phyloP scores from a whole-genome alignment of 2,329 filamentous ascomycete genomes.

The Pseudocercospora fuligena region DNA sequence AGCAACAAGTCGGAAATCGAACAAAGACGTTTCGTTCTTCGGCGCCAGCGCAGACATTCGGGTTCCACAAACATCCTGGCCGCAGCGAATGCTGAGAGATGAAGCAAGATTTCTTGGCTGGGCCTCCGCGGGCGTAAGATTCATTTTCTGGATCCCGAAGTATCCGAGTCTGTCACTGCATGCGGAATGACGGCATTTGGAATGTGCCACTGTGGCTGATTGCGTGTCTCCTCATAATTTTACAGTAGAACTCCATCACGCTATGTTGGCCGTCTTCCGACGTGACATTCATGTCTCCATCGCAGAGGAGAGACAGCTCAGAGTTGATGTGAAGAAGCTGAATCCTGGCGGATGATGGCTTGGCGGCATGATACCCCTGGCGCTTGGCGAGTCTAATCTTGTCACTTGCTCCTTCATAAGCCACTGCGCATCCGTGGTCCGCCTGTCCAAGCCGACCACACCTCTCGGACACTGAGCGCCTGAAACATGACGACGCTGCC shows the following conservation, averaged over 20 bases:
- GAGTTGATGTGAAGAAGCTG: background rate
- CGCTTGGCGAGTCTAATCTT: background rate
- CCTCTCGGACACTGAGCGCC: no score
- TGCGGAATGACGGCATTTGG: background rate
- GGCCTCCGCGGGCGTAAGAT: background rate
- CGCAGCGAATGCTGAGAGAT: background rate
- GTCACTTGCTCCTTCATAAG: no score
- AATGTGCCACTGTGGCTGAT: background rate
- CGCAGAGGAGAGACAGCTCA: background rate
- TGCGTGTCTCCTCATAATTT: background rate
- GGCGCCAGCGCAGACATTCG: conserved; percentile 5
- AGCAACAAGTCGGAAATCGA: conserved; percentile 7
- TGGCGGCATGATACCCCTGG: background rate
- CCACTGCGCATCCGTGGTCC: no score
- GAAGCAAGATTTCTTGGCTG: conserved; percentile 4
- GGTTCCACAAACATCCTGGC: conserved; percentile 3
- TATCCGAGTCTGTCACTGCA: background rate
- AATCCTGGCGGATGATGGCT: background rate
- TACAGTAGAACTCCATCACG: no score
- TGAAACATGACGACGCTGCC: background rate
- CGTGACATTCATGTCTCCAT: no score
- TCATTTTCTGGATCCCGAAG: background rate
- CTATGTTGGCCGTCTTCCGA: background rate
- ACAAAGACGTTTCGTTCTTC: background rate
- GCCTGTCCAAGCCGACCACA: no score